These are phyloP conservation scores for Acanthochlamys bracteata DNA, from an alignment of 106 monocot species.

Conservation along the genomic window DNA sequence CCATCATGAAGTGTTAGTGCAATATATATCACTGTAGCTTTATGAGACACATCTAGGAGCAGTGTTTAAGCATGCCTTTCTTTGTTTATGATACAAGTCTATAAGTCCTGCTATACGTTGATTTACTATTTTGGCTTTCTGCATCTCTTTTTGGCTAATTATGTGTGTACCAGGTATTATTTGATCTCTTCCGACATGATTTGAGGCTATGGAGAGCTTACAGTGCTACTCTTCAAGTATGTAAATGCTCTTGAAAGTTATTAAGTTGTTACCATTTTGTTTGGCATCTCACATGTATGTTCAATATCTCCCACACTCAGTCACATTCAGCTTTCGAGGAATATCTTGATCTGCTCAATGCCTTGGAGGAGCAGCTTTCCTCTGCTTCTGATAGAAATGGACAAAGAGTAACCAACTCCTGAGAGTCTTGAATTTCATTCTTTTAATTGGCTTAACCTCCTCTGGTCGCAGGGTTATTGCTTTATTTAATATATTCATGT, in stretches of 20 bases:
- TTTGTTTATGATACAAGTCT: neutral
- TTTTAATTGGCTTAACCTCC: too few relatives aligned
- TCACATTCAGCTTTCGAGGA: slow-evolving; percentile 78
- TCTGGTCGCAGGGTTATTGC: too few relatives aligned
- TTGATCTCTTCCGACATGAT: slow-evolving; percentile 94
- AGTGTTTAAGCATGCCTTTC: neutral
- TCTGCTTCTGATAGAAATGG: slow-evolving; percentile 30
- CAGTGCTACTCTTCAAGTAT: slow-evolving; percentile 76
- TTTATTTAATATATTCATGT: too few relatives aligned
- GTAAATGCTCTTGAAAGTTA: neutral
- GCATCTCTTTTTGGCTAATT: too few relatives aligned
- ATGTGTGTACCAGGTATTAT: slow-evolving; percentile 52
- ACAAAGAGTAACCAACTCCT: slow-evolving; percentile 17
- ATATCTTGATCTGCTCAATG: slow-evolving; percentile 71
- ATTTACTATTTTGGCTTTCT: too few relatives aligned
- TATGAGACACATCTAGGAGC: neutral
- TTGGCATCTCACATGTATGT: neutral
- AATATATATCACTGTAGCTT: neutral
- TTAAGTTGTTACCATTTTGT: too few relatives aligned
- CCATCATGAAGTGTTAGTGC: neutral
- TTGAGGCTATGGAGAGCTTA: slow-evolving; percentile 86
- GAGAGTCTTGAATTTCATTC: too few relatives aligned
- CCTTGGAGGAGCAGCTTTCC: slow-evolving; percentile 66
- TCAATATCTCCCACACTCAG: slow-evolving; percentile 23
- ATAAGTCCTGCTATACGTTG: neutral